Evolutionary conservation across 2,329 filamentous ascomycete species (phyloP), one percentile per base, ranked within the genome.

Genomic region (Colletotrichum sublineola): DNA sequence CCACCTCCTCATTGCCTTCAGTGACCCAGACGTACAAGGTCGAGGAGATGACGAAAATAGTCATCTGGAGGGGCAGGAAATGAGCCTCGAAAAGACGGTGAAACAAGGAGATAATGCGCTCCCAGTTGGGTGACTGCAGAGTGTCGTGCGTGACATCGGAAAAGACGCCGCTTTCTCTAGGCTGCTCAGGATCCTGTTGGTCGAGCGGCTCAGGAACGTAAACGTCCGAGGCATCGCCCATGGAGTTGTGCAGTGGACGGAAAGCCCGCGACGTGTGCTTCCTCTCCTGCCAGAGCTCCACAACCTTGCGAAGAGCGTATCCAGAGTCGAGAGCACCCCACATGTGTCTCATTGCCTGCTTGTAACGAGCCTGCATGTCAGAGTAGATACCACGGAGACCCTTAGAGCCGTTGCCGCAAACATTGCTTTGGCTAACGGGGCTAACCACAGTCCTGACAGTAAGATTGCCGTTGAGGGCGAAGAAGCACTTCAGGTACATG

Each of bases 401-500:
- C 74, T 84, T 82, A 52, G 81, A 83, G 12, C 86, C 86, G 46
- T 88, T 87, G 55, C 89, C 90, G 61, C 89, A 89, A 63, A 93
- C 90, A 76, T 94, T 93, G 81, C 87, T 93, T 79, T 93, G 92
- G 81, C 91, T 93, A 70, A 93, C 91, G 2, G 92, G 91, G 73
- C 90, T 91, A 75, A 91, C 83, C 40, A 94, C 86, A 4, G 91
- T 89, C 61, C 88, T 86, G 58, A 88, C 88, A 15, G 90, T 90
- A 66, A 94, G 79, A 78, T 93, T 90, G 3, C 92, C 92, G 73
- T 92, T 92, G 24, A 93, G 86, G 1, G 91, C 90, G 75, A 94
- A 94, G 83, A 94, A 94, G 79, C 91, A 93, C 84, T 94, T 94
- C 74, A 94, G 85, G 78, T 92, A 92, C 92, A 94, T 94, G 82